phyloP scores from a whole-genome alignment of 176 grass and related monocot genomes.

The Luzula sylvatica region DNA sequence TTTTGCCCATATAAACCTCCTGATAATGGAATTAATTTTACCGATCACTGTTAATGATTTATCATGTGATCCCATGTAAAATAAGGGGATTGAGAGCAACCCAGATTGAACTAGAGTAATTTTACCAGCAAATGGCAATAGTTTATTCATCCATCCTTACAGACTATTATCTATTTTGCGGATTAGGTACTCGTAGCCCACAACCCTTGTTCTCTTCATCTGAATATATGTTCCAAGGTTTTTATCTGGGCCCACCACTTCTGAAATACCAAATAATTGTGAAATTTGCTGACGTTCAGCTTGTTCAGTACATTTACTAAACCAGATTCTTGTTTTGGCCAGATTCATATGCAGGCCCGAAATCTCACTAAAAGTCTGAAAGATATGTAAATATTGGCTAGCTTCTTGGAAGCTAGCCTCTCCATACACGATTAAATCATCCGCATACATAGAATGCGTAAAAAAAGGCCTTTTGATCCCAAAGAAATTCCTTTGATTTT shows the following conservation, averaged over 20 bases:
- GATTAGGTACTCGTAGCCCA: background rate
- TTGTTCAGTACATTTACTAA: background rate
- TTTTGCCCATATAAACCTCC: background rate
- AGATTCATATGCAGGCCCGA: background rate
- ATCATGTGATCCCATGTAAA: background rate
- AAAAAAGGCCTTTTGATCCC: background rate
- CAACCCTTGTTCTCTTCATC: rapidly evolving
- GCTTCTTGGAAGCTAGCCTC: background rate
- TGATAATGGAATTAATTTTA: background rate
- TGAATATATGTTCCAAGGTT: background rate
- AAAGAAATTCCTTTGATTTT: background rate
- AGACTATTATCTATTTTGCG: background rate
- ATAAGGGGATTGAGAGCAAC: background rate
- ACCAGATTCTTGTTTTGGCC: background rate
- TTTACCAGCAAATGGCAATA: background rate
- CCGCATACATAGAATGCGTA: background rate
- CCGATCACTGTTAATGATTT: background rate
- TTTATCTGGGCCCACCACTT: background rate
- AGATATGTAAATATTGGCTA: background rate
- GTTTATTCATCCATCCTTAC: background rate
- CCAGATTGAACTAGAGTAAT: background rate
- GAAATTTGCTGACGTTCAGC: background rate
- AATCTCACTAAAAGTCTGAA: background rate
- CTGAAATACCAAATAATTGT: background rate
- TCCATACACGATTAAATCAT: background rate